Base-by-base conservation (phyloP, 495 filamentous ascomycete genomes). In the Pyrenula aspistea region DNA sequence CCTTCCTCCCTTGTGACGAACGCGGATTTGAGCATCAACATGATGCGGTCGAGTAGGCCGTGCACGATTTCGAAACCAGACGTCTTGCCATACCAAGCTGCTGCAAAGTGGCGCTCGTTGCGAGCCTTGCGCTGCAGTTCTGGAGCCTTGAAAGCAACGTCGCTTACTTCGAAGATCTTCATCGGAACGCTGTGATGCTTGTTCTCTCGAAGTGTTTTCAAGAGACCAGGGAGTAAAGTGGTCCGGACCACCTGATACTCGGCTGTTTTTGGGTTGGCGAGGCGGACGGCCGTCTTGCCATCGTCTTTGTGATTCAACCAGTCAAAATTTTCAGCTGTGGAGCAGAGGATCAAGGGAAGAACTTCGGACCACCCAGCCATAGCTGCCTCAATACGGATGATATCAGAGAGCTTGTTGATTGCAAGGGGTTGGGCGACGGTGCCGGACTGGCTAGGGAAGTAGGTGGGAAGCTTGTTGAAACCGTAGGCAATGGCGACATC, bases 211-310 rank as follows among this genome's bases (percentile, higher is more conserved):
- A 97, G 79, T 0, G 93, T 97, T 77, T 99, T 99, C 56, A 99
- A 77, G 2, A 99, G 74, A 57, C 93, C 93, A 0, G 93, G 93
- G 0, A 97, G 71, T 19, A 99, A 72, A 1, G 81, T 87, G 2
- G 94, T 97, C 52, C 93, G 87, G 12, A 96, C 94, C 59, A 99
- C 83, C 69, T 99, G 93, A 71, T 96, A 99, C 65, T 99, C 93
- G 19, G 81, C 79, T 1, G 92, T 94, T 76, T 97, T 97, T 54
- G 93, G 93, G 71, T 99, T 99, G 56, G 88, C 88, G 48, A 99
- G 84, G 65, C 80, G 85, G 59, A 99, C 84, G 3, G 89, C 90
- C 0, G 85, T 91, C 21, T 73, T 83, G 52, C 93, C 91, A 61
- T 96, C 87, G 59, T 96, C 91, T 59, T 83, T 82, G 57, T 92